Conservation (phyloP, 2,329 filamentous ascomycete genomes). For the Aspergillus sclerotialis region DNA sequence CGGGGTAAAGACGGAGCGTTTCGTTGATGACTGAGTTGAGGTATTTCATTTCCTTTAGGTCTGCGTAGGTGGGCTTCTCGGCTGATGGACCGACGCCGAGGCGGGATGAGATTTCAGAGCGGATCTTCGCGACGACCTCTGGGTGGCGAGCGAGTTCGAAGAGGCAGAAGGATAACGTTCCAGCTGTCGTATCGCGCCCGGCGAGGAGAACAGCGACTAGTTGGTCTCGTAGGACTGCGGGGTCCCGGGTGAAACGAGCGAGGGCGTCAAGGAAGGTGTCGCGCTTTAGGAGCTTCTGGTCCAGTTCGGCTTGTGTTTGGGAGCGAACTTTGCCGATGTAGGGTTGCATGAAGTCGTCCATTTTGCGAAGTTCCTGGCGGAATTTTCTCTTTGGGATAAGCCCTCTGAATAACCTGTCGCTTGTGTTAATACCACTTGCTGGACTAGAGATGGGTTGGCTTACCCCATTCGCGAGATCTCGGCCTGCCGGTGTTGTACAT, state of each 20-base stretch:
- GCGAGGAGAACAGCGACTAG: constrained; percentile 75
- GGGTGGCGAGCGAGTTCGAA: constrained; percentile 75
- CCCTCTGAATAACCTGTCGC: constrained; percentile 50
- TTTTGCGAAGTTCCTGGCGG: constrained; percentile 55
- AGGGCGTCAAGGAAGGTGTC: constrained; percentile 85
- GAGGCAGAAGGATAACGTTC: constrained; percentile 70
- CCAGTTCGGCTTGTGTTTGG: constrained; percentile 64
- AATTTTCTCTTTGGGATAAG: constrained; percentile 61
- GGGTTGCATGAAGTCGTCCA: constrained; percentile 69
- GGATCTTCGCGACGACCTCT: constrained; percentile 58
- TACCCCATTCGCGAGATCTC: constrained; percentile 58
- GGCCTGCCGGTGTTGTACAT: constrained; percentile 69
- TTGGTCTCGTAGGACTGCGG: constrained; percentile 69
- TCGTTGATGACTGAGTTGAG: constrained; percentile 66
- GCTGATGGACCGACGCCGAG: constrained; percentile 56
- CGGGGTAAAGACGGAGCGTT: constrained; percentile 68
- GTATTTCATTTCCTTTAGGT: constrained; percentile 85
- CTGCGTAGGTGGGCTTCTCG: constrained; percentile 56
- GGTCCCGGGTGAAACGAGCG: constrained; percentile 65
- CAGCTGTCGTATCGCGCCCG: constrained; percentile 76
- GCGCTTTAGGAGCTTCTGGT: constrained; percentile 60
- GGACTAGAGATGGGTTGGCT: constrained; percentile 10
- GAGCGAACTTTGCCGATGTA: constrained; percentile 70
- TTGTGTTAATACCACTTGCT: not conserved
- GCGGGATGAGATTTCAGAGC: constrained; percentile 61